Evolutionary conservation across 2,329 filamentous ascomycete genomes (phyloP).

Genomic region (Sporothrix humicola): DNA sequence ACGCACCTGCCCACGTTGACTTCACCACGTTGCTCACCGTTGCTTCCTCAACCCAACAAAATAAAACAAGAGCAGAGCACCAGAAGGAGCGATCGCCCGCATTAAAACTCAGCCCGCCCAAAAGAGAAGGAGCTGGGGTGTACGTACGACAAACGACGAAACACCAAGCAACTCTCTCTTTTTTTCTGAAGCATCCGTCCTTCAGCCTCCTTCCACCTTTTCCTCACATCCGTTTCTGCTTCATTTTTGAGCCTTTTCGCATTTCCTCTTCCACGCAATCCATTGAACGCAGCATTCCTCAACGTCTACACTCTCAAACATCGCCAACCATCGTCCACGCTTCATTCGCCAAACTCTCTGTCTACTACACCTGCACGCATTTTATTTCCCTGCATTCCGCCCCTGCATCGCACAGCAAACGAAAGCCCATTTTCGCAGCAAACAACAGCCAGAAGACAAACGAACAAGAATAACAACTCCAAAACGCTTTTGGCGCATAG

Average conservation of each 20-base stretch:
- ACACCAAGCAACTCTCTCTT: conserved; percentile 17
- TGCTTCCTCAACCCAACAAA: conserved; percentile 17
- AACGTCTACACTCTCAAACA: neutral
- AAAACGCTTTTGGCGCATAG: conserved; percentile 27
- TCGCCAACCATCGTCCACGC: neutral
- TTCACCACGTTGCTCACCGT: neutral
- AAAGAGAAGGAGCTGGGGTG: conserved; percentile 20
- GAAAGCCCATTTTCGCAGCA: neutral
- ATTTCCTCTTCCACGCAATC: neutral
- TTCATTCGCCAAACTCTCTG: neutral
- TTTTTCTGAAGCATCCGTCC: conserved; percentile 13
- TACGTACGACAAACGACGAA: conserved; percentile 27
- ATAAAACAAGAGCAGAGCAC: neutral
- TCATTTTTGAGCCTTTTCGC: neutral
- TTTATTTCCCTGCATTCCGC: conserved; percentile 19
- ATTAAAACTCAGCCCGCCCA: conserved; percentile 26
- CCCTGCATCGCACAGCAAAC: conserved; percentile 20
- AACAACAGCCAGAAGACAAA: neutral
- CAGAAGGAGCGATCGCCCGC: conserved; percentile 21
- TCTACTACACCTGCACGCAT: conserved; percentile 6
- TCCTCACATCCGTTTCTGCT: neutral
- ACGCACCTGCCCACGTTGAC: neutral
- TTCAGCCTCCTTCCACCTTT: conserved; percentile 9
- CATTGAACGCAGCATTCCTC: conserved; percentile 2
- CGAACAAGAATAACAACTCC: neutral